Evolutionary conservation across 1,284 basidiomycete genomes (phyloP).

Genomic region (Cryptococcus deneoformans): DNA sequence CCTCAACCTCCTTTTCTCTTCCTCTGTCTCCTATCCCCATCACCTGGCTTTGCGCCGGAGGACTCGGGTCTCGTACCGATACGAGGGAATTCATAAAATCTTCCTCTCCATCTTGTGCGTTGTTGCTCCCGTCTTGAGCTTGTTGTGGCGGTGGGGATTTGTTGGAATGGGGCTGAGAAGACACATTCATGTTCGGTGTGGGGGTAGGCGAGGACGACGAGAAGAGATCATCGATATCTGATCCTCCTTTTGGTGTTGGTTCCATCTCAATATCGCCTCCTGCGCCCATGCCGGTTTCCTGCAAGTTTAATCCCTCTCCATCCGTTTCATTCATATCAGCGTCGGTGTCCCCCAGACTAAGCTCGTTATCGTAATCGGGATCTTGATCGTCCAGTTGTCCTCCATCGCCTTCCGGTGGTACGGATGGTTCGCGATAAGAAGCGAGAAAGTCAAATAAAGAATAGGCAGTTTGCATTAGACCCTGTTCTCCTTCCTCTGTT

Average conservation of each 20-base stretch:
- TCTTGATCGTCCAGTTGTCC: constrained; percentile 9
- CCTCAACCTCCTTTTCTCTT: background rate
- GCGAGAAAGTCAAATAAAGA: constrained; percentile 34
- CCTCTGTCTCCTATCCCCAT: background rate
- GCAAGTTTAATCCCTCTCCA: too few relatives aligned
- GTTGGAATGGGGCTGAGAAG: background rate
- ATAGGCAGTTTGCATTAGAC: constrained; percentile 25
- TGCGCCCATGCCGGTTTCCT: too few relatives aligned
- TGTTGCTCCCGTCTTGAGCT: too few relatives aligned
- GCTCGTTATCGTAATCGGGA: background rate
- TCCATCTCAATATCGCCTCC: too few relatives aligned
- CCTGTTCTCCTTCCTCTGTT: background rate
- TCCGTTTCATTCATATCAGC: background rate
- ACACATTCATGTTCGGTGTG: background rate
- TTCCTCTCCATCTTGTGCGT: too few relatives aligned
- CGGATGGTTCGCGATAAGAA: constrained; percentile 23
- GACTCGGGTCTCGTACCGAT: background rate
- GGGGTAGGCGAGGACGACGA: constrained; percentile 12
- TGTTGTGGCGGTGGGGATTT: too few relatives aligned
- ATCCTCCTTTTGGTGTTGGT: background rate
- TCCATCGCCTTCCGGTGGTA: constrained; percentile 6
- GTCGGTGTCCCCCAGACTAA: background rate
- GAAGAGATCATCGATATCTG: constrained; percentile 42
- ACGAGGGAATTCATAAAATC: background rate
- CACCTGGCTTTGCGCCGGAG: background rate